Evolutionary conservation across 2,329 filamentous ascomycete genomes (phyloP).

Genomic region (Alternaria dauci): DNA sequence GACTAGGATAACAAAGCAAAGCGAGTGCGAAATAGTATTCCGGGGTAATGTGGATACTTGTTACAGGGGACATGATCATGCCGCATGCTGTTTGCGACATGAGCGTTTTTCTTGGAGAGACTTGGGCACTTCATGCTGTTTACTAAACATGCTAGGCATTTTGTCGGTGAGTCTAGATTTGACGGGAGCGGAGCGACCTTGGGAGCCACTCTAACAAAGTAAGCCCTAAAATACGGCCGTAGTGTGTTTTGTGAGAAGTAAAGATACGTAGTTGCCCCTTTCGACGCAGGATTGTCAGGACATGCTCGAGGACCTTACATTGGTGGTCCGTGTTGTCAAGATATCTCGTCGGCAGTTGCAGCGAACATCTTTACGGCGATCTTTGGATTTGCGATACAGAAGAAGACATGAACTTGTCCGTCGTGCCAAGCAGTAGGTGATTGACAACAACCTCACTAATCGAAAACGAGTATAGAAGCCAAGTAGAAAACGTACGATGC

Average conservation of each 20-base stretch:
- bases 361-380: too few relatives aligned
- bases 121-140: background rate
- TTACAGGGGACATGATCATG: too few relatives aligned
- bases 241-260: background rate
- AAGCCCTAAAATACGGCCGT: background rate
- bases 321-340: background rate
- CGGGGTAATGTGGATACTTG: background rate
- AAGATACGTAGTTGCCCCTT: background rate
- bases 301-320: background rate
- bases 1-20: background rate
- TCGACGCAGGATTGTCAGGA: too few relatives aligned
- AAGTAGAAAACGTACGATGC: background rate
- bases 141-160: background rate
- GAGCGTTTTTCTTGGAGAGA: background rate
- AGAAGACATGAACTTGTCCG: background rate
- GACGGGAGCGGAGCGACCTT: background rate
- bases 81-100: too few relatives aligned
- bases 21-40: background rate
- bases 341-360: background rate
- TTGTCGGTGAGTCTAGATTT: background rate
- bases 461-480: background rate
- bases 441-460: background rate
- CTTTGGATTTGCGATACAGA: background rate
- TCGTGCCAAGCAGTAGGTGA: background rate
- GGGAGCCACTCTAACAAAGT: background rate